These are phyloP conservation scores for Penicillium expansum DNA, from an alignment of 2,329 filamentous ascomycete genomes.

Conservation along the genomic window DNA sequence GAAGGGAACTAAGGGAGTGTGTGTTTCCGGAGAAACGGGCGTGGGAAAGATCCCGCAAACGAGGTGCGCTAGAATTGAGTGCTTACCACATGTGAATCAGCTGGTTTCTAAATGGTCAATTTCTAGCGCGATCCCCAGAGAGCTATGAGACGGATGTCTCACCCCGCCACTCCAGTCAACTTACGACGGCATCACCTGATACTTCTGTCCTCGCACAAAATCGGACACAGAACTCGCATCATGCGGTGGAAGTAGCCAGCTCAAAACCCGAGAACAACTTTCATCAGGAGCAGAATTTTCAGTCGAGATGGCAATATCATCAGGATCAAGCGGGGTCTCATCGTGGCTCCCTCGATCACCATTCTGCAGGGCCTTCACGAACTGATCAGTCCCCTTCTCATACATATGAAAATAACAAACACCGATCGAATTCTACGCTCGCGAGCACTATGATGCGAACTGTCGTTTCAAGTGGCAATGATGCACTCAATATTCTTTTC, in stretches of 20 bases:
- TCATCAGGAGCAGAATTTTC: background rate
- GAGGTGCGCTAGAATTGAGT: constrained; percentile 24
- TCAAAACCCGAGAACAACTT: background rate
- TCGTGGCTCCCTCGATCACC: constrained; percentile 5
- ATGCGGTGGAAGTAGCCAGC: background rate
- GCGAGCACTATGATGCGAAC: constrained; percentile 42
- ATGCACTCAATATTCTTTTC: constrained; percentile 54
- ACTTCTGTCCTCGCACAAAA: background rate
- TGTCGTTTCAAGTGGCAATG: constrained; percentile 54
- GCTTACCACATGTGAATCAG: background rate
- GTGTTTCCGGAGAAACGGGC: constrained; percentile 46
- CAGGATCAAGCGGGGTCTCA: constrained; percentile 9
- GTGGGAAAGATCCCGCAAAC: constrained; percentile 40
- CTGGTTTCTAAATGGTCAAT: constrained; percentile 11
- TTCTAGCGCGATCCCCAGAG: constrained; percentile 17
- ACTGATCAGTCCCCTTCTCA: constrained; percentile 8
- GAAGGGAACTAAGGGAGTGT: constrained; percentile 51
- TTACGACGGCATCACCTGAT: background rate
- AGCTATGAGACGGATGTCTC: constrained; percentile 8
- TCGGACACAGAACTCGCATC: background rate
- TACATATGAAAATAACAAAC: constrained; percentile 20
- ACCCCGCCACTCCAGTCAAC: background rate
- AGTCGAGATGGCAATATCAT: constrained; percentile 1
- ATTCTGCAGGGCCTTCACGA: background rate
- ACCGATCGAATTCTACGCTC: constrained; percentile 31